These are phyloP conservation scores for Cyclocybe aegerita DNA, from an alignment of 768 basidiomycete species.

Conservation along the genomic window DNA sequence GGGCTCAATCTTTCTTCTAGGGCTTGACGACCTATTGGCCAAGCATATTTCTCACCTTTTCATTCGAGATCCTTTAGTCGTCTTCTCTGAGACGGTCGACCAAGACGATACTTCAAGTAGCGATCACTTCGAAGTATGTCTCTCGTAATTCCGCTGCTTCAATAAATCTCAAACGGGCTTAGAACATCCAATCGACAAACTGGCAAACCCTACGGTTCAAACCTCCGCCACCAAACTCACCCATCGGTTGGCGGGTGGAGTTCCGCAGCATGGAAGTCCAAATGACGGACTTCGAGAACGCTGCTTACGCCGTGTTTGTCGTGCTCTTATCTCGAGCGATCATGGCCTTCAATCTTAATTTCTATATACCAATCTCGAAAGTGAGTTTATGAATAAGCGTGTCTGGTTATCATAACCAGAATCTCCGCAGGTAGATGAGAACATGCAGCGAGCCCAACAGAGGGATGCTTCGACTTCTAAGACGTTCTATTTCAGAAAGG, in stretches of 20 bases:
- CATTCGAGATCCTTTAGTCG: slow-evolving; percentile 94
- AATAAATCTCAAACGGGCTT: not conserved
- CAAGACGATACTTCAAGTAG: slow-evolving; percentile 86
- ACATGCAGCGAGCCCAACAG: slow-evolving; percentile 88
- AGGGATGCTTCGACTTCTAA: slow-evolving; percentile 73
- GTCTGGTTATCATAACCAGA: not conserved
- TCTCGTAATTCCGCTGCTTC: not conserved
- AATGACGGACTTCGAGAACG: slow-evolving; percentile 98
- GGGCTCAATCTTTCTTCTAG: slow-evolving; percentile 35
- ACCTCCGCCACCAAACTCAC: slow-evolving; percentile 89
- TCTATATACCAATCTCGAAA: slow-evolving; percentile 97
- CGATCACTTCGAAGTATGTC: slow-evolving; percentile 90
- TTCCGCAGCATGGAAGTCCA: slow-evolving; percentile 99
- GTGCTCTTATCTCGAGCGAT: slow-evolving; percentile 95
- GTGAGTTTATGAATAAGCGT: slow-evolving; percentile 32
- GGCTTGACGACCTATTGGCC: slow-evolving; percentile 82
- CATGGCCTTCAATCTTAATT: slow-evolving; percentile 85
- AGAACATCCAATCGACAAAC: slow-evolving; percentile 99
- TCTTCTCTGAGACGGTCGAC: slow-evolving; percentile 91
- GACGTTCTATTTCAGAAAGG: slow-evolving; percentile 89
- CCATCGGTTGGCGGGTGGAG: slow-evolving; percentile 97
- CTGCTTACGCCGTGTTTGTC: slow-evolving; percentile 92
- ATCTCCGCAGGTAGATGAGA: slow-evolving; percentile 82
- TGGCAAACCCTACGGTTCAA: slow-evolving; percentile 99
- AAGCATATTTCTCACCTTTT: slow-evolving; percentile 95